phyloP scores from a whole-genome alignment of 805 yeast species.

The Ogataea pilisensis region DNA sequence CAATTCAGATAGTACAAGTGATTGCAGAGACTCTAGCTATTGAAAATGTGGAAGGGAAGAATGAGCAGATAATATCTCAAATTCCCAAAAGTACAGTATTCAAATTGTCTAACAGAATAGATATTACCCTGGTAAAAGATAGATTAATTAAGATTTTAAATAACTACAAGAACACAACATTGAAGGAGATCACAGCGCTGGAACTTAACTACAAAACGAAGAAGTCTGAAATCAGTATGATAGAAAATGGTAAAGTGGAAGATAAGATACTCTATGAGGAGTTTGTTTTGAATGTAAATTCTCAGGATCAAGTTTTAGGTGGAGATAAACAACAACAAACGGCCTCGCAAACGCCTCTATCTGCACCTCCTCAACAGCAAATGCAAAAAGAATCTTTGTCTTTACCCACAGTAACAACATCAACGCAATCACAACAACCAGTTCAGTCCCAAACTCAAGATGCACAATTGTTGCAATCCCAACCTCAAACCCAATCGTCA shows the following conservation, averaged over 20 bases:
- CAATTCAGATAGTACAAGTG: conserved; percentile 34
- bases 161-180: conserved; percentile 30
- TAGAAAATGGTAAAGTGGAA: conserved; percentile 39
- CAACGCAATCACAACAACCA: not conserved
- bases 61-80: conserved; percentile 29
- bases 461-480: too few species aligned
- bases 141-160: conserved; percentile 31
- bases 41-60: conserved; percentile 25
- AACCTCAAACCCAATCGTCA: too few species aligned
- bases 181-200: conserved; percentile 34
- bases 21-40: conserved; percentile 33
- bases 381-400: not conserved
- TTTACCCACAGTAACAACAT: not conserved
- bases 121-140: conserved; percentile 30
- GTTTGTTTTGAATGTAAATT: conserved; percentile 12
- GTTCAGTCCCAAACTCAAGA: too few species aligned
- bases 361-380: not conserved
- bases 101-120: conserved; percentile 28
- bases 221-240: conserved; percentile 36
- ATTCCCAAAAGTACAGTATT: conserved; percentile 32
- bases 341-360: not conserved
- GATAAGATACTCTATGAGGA: conserved; percentile 30
- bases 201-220: conserved; percentile 34
- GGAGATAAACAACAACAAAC: not conserved
- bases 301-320: not conserved